Evolutionary conservation across 352 stramenopile genomes (phyloP).

Genomic region (Peronosclerospora sorghi): DNA sequence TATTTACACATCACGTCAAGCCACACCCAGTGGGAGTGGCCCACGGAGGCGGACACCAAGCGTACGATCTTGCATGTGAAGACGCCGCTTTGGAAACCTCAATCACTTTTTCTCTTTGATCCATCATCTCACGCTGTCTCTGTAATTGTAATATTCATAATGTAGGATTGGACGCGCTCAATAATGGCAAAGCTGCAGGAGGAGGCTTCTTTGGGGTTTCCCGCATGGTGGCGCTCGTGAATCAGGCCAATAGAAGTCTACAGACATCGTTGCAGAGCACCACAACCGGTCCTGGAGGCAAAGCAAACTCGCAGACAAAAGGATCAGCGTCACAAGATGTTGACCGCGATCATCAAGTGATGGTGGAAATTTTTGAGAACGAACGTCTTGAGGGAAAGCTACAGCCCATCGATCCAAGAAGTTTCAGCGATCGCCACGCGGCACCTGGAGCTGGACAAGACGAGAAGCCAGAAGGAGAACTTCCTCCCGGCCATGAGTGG

Average conservation of each 20-base stretch:
- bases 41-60: conserved; percentile 55
- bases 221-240: conserved; percentile 56
- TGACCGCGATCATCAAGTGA: conserved; percentile 56
- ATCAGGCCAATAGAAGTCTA: conserved; percentile 56
- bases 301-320: conserved; percentile 22
- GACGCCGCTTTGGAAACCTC: neutral
- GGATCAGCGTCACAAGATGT: conserved; percentile 45
- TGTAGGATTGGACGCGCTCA: conserved; percentile 22
- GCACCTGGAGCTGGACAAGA: conserved; percentile 46
- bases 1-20: conserved; percentile 61
- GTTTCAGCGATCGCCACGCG: conserved; percentile 55
- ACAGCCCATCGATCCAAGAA: conserved; percentile 54
- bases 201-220: conserved; percentile 63
- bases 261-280: conserved; percentile 53
- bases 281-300: conserved; percentile 10
- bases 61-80: conserved; percentile 18
- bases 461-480: conserved; percentile 46
- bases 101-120: neutral
- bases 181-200: conserved; percentile 24
- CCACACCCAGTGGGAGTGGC: conserved; percentile 56
- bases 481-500: conserved; percentile 69
- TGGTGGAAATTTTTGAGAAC: conserved; percentile 81
- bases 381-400: conserved; percentile 73
- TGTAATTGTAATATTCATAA: neutral
- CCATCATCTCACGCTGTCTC: neutral